A percentile compares a stretch with the other conserved stretches of the same genome.
phyloP scores from a whole-genome alignment of 495 filamentous ascomycete genomes.

The Daldinia concentrica region DNA sequence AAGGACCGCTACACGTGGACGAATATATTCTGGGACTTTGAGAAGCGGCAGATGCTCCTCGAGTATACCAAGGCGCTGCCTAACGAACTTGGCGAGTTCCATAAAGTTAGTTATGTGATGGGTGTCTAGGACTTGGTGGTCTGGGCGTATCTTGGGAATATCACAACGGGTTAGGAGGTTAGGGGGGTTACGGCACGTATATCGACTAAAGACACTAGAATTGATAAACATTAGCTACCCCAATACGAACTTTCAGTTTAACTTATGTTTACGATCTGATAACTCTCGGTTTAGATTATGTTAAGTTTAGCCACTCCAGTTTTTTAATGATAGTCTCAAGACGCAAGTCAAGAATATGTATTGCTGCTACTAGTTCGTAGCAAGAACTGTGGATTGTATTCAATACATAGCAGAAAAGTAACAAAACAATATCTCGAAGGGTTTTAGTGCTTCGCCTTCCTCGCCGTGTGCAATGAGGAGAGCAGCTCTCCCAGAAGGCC shows the following conservation, averaged over 20 bases:
- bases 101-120: constrained; percentile 56
- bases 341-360: neutral
- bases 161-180: neutral
- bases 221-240: neutral
- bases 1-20: constrained; percentile 37
- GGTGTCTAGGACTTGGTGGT: constrained; percentile 24
- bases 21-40: constrained; percentile 43
- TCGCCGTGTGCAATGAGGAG: constrained; percentile 2
- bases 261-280: neutral
- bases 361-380: neutral
- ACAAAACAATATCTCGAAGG: neutral
- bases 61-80: constrained; percentile 39
- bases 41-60: constrained; percentile 36
- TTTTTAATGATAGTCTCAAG: neutral
- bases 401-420: neutral
- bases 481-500: neutral
- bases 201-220: neutral
- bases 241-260: neutral
- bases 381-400: neutral
- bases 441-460: neutral
- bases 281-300: neutral
- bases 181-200: neutral
- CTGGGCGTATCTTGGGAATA: neutral
- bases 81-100: constrained; percentile 45
- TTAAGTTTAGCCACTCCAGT: too few relatives aligned